These are phyloP conservation scores for Tulasnella sp. DNA, from an alignment of 768 basidiomycete genomes.

Conservation along the genomic window DNA sequence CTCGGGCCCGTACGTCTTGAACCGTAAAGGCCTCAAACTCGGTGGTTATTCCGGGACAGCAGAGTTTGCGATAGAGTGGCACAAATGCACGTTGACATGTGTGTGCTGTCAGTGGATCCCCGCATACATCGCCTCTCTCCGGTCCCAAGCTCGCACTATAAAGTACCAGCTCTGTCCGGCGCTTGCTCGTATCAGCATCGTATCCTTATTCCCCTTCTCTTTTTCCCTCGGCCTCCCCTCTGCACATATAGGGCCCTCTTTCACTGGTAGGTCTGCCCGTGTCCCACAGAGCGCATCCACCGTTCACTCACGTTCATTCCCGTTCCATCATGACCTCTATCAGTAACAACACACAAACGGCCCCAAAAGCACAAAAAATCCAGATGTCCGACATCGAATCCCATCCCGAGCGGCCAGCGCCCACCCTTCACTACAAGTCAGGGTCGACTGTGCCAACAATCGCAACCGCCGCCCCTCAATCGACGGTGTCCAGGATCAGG, in stretches of 20 bases:
- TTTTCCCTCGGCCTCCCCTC: not conserved
- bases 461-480: not conserved
- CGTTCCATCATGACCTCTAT: not conserved
- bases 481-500: slow-evolving; percentile 2
- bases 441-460: not conserved
- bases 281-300: not conserved
- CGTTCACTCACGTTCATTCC: not conserved
- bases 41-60: not conserved
- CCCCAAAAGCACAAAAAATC: not conserved
- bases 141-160: not conserved
- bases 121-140: not conserved
- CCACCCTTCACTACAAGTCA: not conserved
- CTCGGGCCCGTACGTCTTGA: not conserved
- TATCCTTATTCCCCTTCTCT: not conserved
- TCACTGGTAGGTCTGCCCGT: not conserved
- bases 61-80: not conserved
- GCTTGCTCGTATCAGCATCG: not conserved
- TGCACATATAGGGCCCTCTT: not conserved
- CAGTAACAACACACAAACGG: not conserved
- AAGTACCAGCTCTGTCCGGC: not conserved
- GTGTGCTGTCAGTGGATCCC: not conserved
- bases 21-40: not conserved
- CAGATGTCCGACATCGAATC: slow-evolving; percentile 3
- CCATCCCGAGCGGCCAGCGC: not conserved
- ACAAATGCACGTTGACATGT: not conserved